phyloP scores from a whole-genome alignment of 768 basidiomycete genomes.

The Tulasnella sp. region DNA sequence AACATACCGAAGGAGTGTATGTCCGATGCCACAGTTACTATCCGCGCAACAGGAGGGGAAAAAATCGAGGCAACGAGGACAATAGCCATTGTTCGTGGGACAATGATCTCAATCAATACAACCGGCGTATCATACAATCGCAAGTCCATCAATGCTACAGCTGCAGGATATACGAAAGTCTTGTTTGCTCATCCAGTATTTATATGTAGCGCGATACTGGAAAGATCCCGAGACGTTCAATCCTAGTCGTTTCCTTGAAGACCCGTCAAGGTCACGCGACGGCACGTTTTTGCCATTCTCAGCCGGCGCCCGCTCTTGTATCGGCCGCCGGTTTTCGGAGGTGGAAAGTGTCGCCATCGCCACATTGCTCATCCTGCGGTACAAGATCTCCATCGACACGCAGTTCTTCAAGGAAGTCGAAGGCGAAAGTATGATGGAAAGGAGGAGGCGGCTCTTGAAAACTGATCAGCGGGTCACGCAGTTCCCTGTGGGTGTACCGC shows the following conservation, averaged over 20 bases:
- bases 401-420: neutral
- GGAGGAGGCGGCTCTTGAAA: slow-evolving; percentile 5
- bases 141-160: neutral
- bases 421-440: neutral
- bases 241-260: slow-evolving; percentile 5
- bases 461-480: neutral
- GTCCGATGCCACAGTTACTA: neutral
- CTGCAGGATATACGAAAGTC: neutral
- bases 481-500: neutral
- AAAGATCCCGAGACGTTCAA: neutral
- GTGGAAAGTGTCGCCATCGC: slow-evolving; percentile 6
- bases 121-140: slow-evolving; percentile 3
- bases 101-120: neutral
- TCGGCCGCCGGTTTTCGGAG: neutral
- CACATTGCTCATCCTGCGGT: neutral
- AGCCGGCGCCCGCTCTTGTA: neutral
- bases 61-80: neutral
- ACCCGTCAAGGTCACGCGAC: slow-evolving; percentile 6
- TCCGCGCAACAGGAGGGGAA: neutral
- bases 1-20: neutral
- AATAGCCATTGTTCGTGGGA: neutral
- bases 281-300: slow-evolving; percentile 12
- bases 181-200: neutral
- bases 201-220: slow-evolving; percentile 8
- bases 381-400: neutral